These are phyloP conservation scores for Vaccinium vitisidaea DNA, from an alignment of 148 eudicot species.

Conservation along the genomic window DNA sequence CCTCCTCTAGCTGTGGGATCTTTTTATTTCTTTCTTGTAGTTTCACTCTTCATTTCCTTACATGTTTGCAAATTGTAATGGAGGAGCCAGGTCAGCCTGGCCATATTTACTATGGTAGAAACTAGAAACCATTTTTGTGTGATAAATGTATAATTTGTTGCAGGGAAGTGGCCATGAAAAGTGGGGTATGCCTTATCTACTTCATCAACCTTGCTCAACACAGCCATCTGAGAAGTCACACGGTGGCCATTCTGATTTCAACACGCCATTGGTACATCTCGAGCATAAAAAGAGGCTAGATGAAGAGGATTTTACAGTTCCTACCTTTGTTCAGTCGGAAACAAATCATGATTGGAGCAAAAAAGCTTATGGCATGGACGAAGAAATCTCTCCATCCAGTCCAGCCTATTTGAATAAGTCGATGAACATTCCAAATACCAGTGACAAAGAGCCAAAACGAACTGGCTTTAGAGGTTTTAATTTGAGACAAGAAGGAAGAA, in stretches of 20 bases:
- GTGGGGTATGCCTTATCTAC: conserved; percentile 35
- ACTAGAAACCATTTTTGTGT: background rate
- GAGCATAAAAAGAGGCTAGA: conserved; percentile 47
- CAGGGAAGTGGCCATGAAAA: conserved; percentile 61
- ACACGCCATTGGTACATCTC: conserved; percentile 26
- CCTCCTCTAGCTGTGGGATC: background rate
- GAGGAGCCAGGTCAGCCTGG: background rate
- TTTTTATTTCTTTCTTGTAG: background rate
- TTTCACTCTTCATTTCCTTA: background rate
- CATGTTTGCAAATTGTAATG: background rate
- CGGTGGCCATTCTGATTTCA: conserved; percentile 31
- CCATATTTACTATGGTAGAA: background rate
- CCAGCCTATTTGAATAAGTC: conserved; percentile 21
- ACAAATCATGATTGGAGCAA: conserved; percentile 28
- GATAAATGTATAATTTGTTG: conserved; percentile 17
- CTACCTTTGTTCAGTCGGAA: conserved; percentile 55
- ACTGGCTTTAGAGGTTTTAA: conserved; percentile 14
- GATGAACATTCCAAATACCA: conserved; percentile 20
- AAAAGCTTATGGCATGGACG: conserved; percentile 22
- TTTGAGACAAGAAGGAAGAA: conserved; percentile 33
- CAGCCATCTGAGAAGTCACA: conserved; percentile 41
- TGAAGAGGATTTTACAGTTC: conserved; percentile 79
- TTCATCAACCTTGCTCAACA: conserved; percentile 31
- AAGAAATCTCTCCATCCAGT: conserved; percentile 26
- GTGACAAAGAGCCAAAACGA: conserved; percentile 32